Conservation (phyloP, 2,329 filamentous ascomycete species). For the Annulohypoxylon truncatum region DNA sequence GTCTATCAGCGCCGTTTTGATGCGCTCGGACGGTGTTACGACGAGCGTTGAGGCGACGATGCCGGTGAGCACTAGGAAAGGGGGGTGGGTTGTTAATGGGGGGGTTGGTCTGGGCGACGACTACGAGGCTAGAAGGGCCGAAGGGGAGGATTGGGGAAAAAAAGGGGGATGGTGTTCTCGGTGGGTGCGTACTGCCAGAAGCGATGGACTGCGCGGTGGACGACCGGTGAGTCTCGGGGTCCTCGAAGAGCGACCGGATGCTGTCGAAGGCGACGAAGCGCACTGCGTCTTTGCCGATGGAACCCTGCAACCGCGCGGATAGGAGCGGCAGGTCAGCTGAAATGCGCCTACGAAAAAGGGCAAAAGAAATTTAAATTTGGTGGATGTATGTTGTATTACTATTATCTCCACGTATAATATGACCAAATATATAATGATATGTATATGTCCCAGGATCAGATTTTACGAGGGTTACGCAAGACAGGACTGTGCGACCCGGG, state of each 20-base stretch:
- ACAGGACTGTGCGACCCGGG: conserved; percentile 6
- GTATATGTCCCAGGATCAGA: not conserved
- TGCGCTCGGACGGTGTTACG: conserved; percentile 71
- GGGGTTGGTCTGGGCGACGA: not conserved
- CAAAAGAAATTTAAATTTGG: too few relatives aligned
- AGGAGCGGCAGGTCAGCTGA: not conserved
- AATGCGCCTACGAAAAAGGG: not conserved
- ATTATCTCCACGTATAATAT: not conserved
- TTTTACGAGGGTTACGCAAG: conserved; percentile 5
- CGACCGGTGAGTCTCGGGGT: conserved; percentile 63
- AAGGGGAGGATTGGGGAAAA: not conserved
- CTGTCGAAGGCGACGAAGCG: conserved; percentile 72
- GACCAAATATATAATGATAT: not conserved
- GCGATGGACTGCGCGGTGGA: conserved; percentile 65
- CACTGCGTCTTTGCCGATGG: conserved; percentile 70
- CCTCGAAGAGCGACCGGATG: conserved; percentile 67
- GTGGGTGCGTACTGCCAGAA: conserved; percentile 57
- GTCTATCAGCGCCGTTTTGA: conserved; percentile 74
- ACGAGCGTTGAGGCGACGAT: conserved; percentile 67
- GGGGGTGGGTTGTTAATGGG: not conserved
- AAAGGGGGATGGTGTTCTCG: not conserved
- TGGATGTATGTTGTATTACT: not conserved
- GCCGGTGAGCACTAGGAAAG: conserved; percentile 66
- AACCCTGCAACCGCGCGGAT: conserved; percentile 54
- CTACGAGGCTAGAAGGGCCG: not conserved